Percentiles rank a stretch among this genome's conserved stretches.
Conservation (phyloP, 805 yeast species). For the Scheffersomyces stipitis region DNA sequence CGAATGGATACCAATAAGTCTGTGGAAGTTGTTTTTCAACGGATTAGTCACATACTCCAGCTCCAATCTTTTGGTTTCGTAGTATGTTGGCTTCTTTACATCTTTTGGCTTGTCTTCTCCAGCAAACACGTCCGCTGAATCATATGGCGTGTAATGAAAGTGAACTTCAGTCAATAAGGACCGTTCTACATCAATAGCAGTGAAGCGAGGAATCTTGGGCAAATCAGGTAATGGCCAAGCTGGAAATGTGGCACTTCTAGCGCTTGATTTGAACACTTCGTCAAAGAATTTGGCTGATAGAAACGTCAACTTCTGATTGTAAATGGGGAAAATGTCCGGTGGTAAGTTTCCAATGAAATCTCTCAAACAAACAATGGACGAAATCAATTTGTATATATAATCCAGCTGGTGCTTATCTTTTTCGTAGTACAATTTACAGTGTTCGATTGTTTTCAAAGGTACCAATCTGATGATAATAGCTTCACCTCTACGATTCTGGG, state of each 20-base stretch:
- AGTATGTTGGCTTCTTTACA: constrained; percentile 39
- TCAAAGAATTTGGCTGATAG: constrained; percentile 59
- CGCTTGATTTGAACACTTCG: constrained; percentile 23
- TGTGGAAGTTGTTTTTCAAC: constrained; percentile 48
- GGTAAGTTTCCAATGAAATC: constrained; percentile 83
- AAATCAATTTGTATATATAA: constrained; percentile 66
- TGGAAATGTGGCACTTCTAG: constrained; percentile 20
- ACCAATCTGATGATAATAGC: constrained; percentile 69
- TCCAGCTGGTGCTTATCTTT: constrained; percentile 23
- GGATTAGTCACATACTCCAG: constrained; percentile 74
- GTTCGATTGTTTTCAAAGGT: constrained; percentile 82
- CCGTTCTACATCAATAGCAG: constrained; percentile 74
- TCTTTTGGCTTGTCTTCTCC: constrained; percentile 13
- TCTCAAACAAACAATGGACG: constrained; percentile 79
- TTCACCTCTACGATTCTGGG: constrained; percentile 24
- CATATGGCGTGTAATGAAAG: constrained; percentile 55
- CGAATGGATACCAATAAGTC: constrained; percentile 50
- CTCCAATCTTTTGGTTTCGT: constrained; percentile 60
- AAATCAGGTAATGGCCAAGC: constrained; percentile 81
- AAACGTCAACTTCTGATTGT: constrained; percentile 62
- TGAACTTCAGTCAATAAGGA: constrained; percentile 74
- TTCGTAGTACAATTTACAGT: constrained; percentile 55
- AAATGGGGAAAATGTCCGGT: constrained; percentile 74
- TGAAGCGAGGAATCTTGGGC: constrained; percentile 59
- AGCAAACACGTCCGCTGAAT: constrained; percentile 41